These are phyloP conservation scores for Microstegium vimineum DNA, from an alignment of 176 grass and related monocot species.

Conservation along the genomic window DNA sequence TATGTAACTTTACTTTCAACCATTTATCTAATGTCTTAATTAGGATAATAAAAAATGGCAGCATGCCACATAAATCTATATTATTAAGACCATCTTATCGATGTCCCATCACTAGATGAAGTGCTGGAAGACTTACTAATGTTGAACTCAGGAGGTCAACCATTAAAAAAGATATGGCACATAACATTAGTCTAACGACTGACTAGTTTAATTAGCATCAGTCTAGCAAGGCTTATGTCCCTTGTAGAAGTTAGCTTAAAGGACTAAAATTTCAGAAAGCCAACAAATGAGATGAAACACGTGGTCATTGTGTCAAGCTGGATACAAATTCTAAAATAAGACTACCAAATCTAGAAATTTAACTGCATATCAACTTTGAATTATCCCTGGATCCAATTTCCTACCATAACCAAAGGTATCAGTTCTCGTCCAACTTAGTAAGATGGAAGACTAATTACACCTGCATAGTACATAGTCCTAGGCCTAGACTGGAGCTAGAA, in stretches of 20 bases:
- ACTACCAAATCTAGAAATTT: neutral
- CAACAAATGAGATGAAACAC: neutral
- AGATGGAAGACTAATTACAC: neutral
- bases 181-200: neutral
- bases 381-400: neutral
- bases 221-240: neutral
- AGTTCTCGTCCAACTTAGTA: neutral
- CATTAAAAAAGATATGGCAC: neutral
- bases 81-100: neutral
- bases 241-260: neutral
- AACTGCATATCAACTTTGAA: neutral
- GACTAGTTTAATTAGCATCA: neutral
- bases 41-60: neutral
- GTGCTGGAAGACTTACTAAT: neutral
- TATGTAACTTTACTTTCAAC: neutral
- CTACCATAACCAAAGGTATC: neutral
- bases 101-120: neutral
- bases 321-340: neutral
- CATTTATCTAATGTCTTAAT: neutral
- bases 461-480: neutral
- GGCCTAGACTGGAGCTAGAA: neutral
- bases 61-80: neutral
- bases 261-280: neutral
- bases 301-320: neutral
- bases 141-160: neutral